Percentiles rank a stretch among this genome's conserved stretches.
phyloP scores from a whole-genome alignment of 352 stramenopile genomes.

The Phytopythium boreale region DNA sequence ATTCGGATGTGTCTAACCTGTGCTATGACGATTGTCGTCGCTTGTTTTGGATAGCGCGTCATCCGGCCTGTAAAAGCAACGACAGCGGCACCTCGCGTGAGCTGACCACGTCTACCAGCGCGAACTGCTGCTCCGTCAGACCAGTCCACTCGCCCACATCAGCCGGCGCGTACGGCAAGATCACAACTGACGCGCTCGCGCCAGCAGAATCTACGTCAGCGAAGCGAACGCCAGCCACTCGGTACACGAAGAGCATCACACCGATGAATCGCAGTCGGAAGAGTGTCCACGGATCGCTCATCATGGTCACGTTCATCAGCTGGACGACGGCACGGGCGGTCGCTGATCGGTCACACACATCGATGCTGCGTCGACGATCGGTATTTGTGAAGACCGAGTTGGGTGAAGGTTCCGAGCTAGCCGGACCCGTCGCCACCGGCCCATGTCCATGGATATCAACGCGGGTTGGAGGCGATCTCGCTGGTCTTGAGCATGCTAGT shows the following conservation, averaged over 20 bases:
- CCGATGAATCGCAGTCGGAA: slow-evolving; percentile 29
- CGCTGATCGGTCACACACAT: neutral
- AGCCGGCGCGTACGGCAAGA: slow-evolving; percentile 26
- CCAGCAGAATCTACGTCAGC: neutral
- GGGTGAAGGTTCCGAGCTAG: too few relatives aligned
- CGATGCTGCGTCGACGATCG: neutral
- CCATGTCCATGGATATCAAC: too few relatives aligned
- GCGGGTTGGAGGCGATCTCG: neutral
- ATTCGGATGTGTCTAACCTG: neutral
- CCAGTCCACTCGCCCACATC: slow-evolving; percentile 27
- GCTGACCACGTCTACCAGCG: slow-evolving; percentile 19
- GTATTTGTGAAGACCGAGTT: too few relatives aligned
- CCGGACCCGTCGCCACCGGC: too few relatives aligned
- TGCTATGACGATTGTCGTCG: neutral
- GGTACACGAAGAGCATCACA: slow-evolving; percentile 33
- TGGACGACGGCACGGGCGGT: slow-evolving; percentile 15
- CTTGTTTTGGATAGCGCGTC: neutral
- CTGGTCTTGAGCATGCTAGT: neutral
- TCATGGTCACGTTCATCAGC: slow-evolving; percentile 52
- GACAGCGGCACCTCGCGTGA: slow-evolving; percentile 18
- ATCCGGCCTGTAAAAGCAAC: slow-evolving; percentile 19
- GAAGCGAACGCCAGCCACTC: slow-evolving; percentile 6
- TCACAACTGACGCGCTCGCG: slow-evolving; percentile 11
- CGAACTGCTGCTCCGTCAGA: slow-evolving; percentile 13
- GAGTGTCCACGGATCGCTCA: slow-evolving; percentile 42